phyloP scores from a whole-genome alignment of 2,329 filamentous ascomycete species.

The Cytospora chrysosperma region DNA sequence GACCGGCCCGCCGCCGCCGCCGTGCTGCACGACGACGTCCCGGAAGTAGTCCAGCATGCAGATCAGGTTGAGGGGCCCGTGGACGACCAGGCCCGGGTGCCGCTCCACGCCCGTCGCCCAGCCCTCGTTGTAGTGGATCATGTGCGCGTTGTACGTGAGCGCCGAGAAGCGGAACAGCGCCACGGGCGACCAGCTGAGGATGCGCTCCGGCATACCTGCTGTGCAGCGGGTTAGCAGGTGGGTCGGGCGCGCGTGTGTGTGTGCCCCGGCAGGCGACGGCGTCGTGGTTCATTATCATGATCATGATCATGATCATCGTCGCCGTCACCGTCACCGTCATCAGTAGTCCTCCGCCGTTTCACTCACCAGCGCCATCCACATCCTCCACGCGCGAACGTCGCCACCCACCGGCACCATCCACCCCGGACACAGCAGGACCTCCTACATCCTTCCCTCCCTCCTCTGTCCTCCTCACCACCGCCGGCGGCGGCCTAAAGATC shows the following conservation, averaged over 20 bases:
- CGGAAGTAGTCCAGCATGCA: conserved; percentile 68
- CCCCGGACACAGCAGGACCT: not conserved
- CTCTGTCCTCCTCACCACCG: not conserved
- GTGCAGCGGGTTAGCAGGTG: no score
- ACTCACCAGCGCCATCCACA: conserved; percentile 16
- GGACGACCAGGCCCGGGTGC: conserved; percentile 71
- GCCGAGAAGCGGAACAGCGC: conserved; percentile 79
- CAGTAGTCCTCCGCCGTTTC: no score
- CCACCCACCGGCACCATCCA: not conserved
- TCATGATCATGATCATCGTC: no score
- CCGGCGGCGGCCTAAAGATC: conserved; percentile 18
- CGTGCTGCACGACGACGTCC: no score
- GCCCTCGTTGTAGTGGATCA: conserved; percentile 73
- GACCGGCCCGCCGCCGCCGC: no score
- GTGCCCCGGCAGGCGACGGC: no score
- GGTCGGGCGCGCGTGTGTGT: no score
- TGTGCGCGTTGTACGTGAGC: conserved; percentile 82
- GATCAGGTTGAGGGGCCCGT: conserved; percentile 75
- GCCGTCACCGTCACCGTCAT: not conserved
- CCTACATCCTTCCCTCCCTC: no score
- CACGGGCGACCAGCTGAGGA: conserved; percentile 44
- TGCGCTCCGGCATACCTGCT: conserved; percentile 26
- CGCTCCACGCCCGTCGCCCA: conserved; percentile 67
- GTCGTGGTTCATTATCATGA: no score
- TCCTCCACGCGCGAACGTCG: conserved; percentile 14